Conservation (phyloP, 1,284 basidiomycete genomes). For the Puccinia triticina region DNA sequence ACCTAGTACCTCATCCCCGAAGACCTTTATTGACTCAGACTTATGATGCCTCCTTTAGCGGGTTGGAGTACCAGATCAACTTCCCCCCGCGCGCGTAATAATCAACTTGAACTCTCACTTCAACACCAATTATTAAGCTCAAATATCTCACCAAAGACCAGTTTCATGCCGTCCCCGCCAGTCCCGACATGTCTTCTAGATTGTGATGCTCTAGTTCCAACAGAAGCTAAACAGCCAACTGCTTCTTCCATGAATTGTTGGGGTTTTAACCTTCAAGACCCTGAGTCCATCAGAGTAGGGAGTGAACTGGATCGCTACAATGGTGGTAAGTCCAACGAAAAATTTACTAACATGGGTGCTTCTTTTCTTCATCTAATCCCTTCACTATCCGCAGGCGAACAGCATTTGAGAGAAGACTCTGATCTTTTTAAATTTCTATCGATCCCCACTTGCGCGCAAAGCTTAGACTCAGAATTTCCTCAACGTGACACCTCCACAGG, state of each 20-base stretch:
- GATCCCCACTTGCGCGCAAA: constrained; percentile 15
- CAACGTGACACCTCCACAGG: background rate
- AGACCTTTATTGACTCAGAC: background rate
- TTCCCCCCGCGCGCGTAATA: background rate
- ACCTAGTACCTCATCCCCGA: background rate
- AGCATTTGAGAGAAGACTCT: constrained; percentile 14
- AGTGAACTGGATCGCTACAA: background rate
- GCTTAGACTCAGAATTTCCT: constrained; percentile 10
- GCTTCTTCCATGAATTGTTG: constrained; percentile 7
- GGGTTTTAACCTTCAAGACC: constrained; percentile 12
- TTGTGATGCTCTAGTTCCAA: background rate
- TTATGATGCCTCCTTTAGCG: constrained; percentile 10
- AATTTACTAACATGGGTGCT: background rate
- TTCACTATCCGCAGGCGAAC: constrained; percentile 6
- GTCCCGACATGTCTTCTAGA: constrained; percentile 1
- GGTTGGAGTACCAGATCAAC: background rate
- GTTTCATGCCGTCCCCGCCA: background rate
- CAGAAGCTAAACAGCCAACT: background rate
- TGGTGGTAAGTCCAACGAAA: constrained; percentile 7
- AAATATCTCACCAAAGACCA: background rate
- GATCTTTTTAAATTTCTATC: constrained; percentile 21
- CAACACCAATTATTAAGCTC: background rate
- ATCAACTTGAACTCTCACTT: constrained; percentile 4
- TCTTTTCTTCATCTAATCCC: constrained; percentile 13
- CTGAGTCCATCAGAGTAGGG: background rate